Base-by-base conservation (phyloP, 768 basidiomycete species). In the Glaciozyma martinii region DNA sequence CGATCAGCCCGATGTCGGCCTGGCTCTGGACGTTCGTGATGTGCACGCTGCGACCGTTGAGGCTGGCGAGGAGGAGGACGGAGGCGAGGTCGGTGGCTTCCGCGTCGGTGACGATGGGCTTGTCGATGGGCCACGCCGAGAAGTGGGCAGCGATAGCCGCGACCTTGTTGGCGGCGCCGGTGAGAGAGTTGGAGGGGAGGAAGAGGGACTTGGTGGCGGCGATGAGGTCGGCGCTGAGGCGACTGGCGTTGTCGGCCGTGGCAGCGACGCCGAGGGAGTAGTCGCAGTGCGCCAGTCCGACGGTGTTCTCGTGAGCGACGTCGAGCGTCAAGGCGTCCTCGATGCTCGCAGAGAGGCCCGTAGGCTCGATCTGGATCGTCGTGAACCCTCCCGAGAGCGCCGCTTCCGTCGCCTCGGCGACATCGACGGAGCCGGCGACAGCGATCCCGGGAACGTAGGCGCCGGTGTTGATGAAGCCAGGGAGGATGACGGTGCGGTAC, bases 61-160 rank as follows among this genome's bases (percentile, higher is more conserved):
- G 83, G 72, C 89, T 93, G n/a, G 94, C 92, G 55, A 98, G 79
- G 32, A 99, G 82, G 40, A 99, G 83, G 44, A 97, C 83, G 1
- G 94, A 95, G 1, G 95, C 94, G 16, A 98, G 83, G 70, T 92
- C 88, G 3, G 91, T 86, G 18, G 89, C 87, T 74, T 87, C 86
- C 27, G 95, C 94, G 74, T 98, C 87, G 5, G 94, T 92, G 61
- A 97, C 81, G 74, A 99, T 89, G n/a, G 86, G 86, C 78, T 91
- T 94, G 71, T 95, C 89, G 5, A 78, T 71, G 0, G 93, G 87
- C 94, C 95, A 98, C 1, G 86, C 81, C 10, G 88, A 81, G 75
- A 99, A 95, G 76, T 95, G 89, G 16, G 84, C 81, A 1, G 93
- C 90, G 57, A 93, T 83, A 16, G 58, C 46, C 50, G 68, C 54